Conservation (phyloP, 169 alveolate genomes). For the Cryptosporidium sp. region DNA sequence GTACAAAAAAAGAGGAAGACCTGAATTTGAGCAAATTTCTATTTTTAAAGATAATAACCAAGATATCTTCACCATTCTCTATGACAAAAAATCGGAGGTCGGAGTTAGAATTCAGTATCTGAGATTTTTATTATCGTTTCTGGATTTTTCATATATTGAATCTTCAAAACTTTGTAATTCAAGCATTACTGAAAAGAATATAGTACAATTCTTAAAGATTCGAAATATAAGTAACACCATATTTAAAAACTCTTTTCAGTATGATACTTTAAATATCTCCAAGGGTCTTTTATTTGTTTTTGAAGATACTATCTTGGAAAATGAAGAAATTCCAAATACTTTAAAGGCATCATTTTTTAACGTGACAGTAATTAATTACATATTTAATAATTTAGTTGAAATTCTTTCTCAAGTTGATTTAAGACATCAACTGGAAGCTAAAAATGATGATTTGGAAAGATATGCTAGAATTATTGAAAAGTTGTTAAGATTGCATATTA, state of each 20-base stretch:
- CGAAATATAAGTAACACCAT: slow-evolving; percentile 18
- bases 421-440: neutral
- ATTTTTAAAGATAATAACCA: neutral
- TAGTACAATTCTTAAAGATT: slow-evolving; percentile 6
- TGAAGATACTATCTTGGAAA: slow-evolving; percentile 6
- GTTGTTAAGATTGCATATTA: neutral
- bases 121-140: slow-evolving; percentile 38
- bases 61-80: neutral
- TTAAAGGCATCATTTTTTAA: slow-evolving; percentile 17
- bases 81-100: neutral
- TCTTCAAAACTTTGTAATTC: neutral
- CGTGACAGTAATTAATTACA: slow-evolving; percentile 28
- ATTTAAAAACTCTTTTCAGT: slow-evolving; percentile 28
- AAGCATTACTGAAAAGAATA: neutral
- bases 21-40: neutral
- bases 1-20: slow-evolving; percentile 4
- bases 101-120: slow-evolving; percentile 51
- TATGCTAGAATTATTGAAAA: neutral
- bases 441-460: neutral
- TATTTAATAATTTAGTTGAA: slow-evolving; percentile 16
- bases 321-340: neutral
- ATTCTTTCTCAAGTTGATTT: neutral
- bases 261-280: slow-evolving; percentile 3
- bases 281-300: neutral
- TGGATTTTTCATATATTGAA: neutral